Percentiles rank a stretch among this genome's conserved stretches.
These are phyloP conservation scores for Acacia acuminata DNA, from an alignment of 306 rosid genomes.

Conservation along the genomic window DNA sequence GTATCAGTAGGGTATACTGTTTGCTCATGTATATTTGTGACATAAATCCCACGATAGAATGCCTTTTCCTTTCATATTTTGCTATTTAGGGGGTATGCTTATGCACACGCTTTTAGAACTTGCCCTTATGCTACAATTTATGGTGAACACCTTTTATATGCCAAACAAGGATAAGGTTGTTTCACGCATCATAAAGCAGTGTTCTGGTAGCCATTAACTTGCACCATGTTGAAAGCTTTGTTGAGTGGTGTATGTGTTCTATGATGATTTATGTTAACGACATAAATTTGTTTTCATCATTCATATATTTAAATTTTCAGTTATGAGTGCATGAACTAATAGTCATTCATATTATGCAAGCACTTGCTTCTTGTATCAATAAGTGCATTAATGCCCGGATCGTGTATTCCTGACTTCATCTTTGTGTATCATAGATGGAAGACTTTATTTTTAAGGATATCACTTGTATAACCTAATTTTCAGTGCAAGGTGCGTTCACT, in stretches of 20 bases:
- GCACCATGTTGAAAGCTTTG: neutral
- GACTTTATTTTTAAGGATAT: conserved; percentile 13
- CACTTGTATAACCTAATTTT: neutral
- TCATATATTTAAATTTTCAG: neutral
- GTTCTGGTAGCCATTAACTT: conserved; percentile 17
- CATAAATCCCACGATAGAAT: neutral
- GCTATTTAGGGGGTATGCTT: conserved; percentile 20
- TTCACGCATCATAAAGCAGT: neutral
- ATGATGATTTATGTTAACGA: neutral
- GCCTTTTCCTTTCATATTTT: conserved; percentile 8
- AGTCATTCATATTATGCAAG: neutral
- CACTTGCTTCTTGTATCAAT: neutral
- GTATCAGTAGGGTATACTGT: conserved; percentile 7
- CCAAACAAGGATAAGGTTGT: conserved; percentile 3
- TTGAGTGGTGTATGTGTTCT: neutral
- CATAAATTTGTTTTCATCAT: neutral
- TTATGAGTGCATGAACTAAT: neutral
- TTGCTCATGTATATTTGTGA: neutral
- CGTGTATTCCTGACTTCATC: conserved; percentile 12
- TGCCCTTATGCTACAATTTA: neutral
- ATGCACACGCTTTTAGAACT: conserved; percentile 1
- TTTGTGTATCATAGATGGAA: conserved; percentile 17
- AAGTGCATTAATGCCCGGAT: neutral
- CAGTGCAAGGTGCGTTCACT: conserved; percentile 20
- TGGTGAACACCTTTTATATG: conserved; percentile 3